Conservation (phyloP, 2,329 filamentous ascomycete genomes). For the Ophiostoma pallidulum region DNA sequence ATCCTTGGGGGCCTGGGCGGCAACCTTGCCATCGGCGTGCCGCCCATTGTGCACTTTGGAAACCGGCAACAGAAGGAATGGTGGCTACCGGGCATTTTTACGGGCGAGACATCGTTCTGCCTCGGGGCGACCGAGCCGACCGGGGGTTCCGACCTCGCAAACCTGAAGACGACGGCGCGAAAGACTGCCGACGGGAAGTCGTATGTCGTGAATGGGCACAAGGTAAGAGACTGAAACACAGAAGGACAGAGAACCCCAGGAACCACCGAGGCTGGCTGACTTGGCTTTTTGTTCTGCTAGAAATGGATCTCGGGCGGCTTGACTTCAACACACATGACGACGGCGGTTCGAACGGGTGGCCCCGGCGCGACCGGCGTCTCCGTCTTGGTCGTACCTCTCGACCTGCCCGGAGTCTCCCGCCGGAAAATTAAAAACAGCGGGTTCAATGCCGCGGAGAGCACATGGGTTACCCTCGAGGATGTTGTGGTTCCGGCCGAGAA, state of each 20-base stretch:
- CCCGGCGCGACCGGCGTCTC: conserved; percentile 45
- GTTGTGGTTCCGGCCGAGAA: conserved; percentile 45
- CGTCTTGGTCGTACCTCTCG: conserved; percentile 46
- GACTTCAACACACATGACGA: conserved; percentile 52
- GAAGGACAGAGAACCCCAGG: no score
- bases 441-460: conserved; percentile 53
- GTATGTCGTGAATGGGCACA: conserved; percentile 57
- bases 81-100: conserved; percentile 51
- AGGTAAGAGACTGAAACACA: no score
- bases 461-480: conserved; percentile 46
- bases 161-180: conserved; percentile 50
- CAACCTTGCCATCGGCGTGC: conserved; percentile 52
- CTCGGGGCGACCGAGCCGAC: conserved; percentile 55
- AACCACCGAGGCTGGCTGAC: no score
- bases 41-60: conserved; percentile 54
- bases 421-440: conserved; percentile 54
- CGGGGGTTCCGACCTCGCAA: conserved; percentile 55
- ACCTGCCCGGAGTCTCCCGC: conserved; percentile 38
- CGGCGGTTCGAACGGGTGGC: conserved; percentile 50
- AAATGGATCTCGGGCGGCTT: conserved; percentile 59
- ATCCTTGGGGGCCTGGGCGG: conserved; percentile 49
- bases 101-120: conserved; percentile 51
- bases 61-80: conserved; percentile 47
- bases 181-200: conserved; percentile 32
- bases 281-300: no score